Percentiles rank a stretch among this genome's conserved stretches.
Evolutionary conservation across 495 filamentous ascomycete genomes (phyloP).

Genomic region (Aspergillus heteromorphus): DNA sequence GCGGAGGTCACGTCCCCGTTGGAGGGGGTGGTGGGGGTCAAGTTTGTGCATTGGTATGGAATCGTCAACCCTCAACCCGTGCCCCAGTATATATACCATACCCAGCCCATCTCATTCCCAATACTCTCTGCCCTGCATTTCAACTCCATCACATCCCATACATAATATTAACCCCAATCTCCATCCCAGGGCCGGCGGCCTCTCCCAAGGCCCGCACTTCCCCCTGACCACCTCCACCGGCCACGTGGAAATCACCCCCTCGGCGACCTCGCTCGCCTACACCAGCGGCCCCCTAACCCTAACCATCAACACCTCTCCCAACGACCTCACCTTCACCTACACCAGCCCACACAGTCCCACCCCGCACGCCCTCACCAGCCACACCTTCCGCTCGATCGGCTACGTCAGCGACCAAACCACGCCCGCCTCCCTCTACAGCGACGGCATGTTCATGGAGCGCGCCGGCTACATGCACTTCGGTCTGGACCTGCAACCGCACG

Average conservation of each 20-base stretch:
- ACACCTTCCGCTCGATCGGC: conserved; percentile 56
- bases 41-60: conserved; percentile 62
- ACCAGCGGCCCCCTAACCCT: conserved; percentile 51
- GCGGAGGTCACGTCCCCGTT: conserved; percentile 45
- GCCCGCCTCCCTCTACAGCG: conserved; percentile 43
- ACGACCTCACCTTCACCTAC: conserved; percentile 55
- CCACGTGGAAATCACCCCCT: conserved; percentile 43
- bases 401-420: conserved; percentile 48
- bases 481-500: conserved; percentile 58
- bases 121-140: too few relatives aligned
- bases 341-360: conserved; percentile 33
- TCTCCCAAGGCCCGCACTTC: conserved; percentile 58
- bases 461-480: conserved; percentile 58
- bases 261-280: conserved; percentile 44
- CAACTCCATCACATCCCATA: background rate
- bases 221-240: conserved; percentile 47
- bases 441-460: conserved; percentile 49
- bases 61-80: too few relatives aligned
- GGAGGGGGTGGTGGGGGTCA: conserved; percentile 57
- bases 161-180: too few relatives aligned
- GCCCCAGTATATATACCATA: too few relatives aligned
- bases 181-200: conserved; percentile 34
- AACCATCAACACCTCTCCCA: conserved; percentile 44
- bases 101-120: too few relatives aligned
- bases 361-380: conserved; percentile 45